phyloP scores from a whole-genome alignment of 768 basidiomycete genomes.

The Lactarius sp. region DNA sequence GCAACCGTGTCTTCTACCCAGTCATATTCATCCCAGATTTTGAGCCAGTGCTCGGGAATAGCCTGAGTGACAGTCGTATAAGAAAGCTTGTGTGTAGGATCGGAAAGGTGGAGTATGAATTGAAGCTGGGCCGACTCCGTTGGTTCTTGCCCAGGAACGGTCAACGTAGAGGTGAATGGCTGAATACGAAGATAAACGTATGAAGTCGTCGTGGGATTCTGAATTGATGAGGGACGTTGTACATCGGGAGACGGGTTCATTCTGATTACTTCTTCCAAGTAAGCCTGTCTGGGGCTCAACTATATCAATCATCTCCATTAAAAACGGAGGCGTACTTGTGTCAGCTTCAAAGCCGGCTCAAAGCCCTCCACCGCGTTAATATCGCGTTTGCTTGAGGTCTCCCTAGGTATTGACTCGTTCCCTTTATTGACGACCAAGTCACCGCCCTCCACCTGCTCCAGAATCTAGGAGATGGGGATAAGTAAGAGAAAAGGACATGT shows the following conservation, averaged over 20 bases:
- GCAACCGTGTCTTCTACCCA: constrained; percentile 97
- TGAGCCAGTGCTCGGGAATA: constrained; percentile 81
- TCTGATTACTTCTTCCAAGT: constrained; percentile 71
- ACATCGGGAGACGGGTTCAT: constrained; percentile 43
- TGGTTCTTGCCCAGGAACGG: constrained; percentile 36
- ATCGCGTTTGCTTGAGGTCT: constrained; percentile 50
- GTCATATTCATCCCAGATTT: constrained; percentile 84
- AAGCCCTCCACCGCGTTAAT: constrained; percentile 82
- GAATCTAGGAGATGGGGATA: constrained; percentile 43
- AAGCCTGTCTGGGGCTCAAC: constrained; percentile 47
- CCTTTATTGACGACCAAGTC: constrained; percentile 86
- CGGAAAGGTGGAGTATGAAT: constrained; percentile 61
- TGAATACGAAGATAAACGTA: constrained; percentile 93
- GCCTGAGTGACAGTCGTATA: constrained; percentile 80
- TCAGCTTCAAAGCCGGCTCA: constrained; percentile 76
- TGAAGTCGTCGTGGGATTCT: constrained; percentile 75
- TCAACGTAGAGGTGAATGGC: constrained; percentile 63
- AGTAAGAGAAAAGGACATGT: not conserved
- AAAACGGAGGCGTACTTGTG: constrained; percentile 52
- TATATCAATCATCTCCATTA: not conserved
- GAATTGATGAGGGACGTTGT: constrained; percentile 31
- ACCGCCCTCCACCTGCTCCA: constrained; percentile 93
- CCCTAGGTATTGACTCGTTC: constrained; percentile 68
- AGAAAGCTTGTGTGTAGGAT: constrained; percentile 73
- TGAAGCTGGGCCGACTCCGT: constrained; percentile 42